Evolutionary conservation across 805 yeast species (phyloP).

Genomic region (Phaffomyces thermotolerans): DNA sequence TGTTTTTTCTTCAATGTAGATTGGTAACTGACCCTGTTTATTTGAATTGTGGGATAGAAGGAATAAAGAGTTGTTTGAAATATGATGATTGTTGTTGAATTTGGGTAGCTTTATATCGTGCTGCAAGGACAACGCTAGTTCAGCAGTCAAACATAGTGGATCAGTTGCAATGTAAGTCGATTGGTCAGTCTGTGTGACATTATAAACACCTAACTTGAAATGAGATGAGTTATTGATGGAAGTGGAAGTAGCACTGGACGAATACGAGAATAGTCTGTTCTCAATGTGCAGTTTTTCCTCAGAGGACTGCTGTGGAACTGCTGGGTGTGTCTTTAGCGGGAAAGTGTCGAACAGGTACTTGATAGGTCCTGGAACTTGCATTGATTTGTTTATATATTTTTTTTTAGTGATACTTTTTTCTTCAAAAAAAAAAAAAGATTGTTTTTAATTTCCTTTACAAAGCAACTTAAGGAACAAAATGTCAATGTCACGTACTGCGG

Average conservation of each 20-base stretch:
- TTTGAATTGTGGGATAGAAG: constrained; percentile 44
- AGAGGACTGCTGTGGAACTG: constrained; percentile 26
- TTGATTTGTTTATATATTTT: not conserved
- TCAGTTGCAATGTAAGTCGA: constrained; percentile 42
- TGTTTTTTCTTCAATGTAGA: constrained; percentile 44
- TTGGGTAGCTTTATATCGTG: constrained; percentile 38
- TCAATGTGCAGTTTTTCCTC: constrained; percentile 21
- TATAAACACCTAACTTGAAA: constrained; percentile 51
- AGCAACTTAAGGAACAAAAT: not conserved
- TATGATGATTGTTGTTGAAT: constrained; percentile 11
- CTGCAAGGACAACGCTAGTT: constrained; percentile 40
- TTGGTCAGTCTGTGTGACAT: constrained; percentile 28
- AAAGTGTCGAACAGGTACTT: constrained; percentile 41
- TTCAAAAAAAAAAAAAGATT: not conserved
- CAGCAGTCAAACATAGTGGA: constrained; percentile 45
- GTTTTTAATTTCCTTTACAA: not conserved
- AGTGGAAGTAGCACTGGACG: not conserved
- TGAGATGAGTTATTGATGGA: constrained; percentile 7
- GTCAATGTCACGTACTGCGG: constrained; percentile 1
- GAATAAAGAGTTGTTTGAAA: constrained; percentile 29
- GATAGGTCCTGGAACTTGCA: constrained; percentile 33
- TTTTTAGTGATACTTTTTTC: not conserved
- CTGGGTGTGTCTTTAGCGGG: constrained; percentile 40
- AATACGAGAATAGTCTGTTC: constrained; percentile 20
- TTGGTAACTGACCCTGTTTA: constrained; percentile 43